phyloP scores from a whole-genome alignment of 768 basidiomycete species.

The Rhizopogon vinicolor region DNA sequence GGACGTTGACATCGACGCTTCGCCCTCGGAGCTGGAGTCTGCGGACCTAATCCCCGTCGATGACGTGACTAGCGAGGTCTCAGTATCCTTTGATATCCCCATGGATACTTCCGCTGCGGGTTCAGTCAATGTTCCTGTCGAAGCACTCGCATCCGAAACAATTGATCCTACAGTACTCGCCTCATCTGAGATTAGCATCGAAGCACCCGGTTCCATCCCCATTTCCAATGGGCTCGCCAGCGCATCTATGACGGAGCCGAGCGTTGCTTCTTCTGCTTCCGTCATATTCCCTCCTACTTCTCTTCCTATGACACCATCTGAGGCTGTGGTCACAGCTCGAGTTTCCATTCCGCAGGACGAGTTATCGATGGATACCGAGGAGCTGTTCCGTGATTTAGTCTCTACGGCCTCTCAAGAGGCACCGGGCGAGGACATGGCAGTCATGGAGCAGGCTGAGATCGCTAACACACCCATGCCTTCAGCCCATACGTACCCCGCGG shows the following conservation, averaged over 20 bases:
- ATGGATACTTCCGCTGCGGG: not conserved
- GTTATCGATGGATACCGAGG: not conserved
- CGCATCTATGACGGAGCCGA: conserved; percentile 1
- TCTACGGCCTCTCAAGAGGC: not conserved
- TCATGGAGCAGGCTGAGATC: not conserved
- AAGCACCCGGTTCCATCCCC: not conserved
- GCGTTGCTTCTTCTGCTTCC: not conserved
- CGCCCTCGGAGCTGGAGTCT: not conserved
- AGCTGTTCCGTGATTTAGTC: not conserved
- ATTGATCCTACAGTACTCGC: conserved; percentile 8
- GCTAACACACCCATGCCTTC: not conserved
- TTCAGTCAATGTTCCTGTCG: not conserved
- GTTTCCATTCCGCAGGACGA: not conserved
- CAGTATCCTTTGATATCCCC: not conserved
- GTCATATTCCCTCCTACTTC: not conserved
- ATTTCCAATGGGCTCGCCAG: not conserved
- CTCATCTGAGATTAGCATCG: not conserved
- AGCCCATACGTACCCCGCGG: not conserved
- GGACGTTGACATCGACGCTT: not conserved
- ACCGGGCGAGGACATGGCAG: not conserved
- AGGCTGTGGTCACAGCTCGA: not conserved
- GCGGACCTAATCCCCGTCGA: not conserved
- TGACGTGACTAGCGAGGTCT: not conserved
- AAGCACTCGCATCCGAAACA: conserved; percentile 6
- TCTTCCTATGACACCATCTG: not conserved